These are phyloP conservation scores for Ogataea paraovalis DNA, from an alignment of 805 yeast species.

Conservation along the genomic window DNA sequence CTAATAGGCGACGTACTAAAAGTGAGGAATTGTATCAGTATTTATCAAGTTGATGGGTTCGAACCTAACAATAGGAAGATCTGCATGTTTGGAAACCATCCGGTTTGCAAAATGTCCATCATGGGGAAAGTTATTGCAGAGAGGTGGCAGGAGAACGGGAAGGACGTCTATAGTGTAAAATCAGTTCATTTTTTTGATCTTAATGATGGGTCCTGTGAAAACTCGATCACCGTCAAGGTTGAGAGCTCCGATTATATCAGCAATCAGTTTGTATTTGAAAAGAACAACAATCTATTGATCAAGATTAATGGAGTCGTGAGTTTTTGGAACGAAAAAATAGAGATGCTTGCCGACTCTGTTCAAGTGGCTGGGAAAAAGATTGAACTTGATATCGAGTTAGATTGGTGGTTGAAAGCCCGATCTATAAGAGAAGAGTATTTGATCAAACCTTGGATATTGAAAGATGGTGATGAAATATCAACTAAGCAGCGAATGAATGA, in stretches of 20 bases:
- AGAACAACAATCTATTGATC: constrained; percentile 25
- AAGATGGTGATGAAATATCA: constrained; percentile 11
- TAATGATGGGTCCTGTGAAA: constrained; percentile 30
- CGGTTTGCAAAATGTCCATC: constrained; percentile 33
- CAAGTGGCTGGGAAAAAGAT: constrained; percentile 19
- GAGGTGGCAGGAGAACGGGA: constrained; percentile 18
- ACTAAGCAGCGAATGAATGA: not conserved
- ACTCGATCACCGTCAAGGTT: constrained; percentile 12
- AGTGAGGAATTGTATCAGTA: constrained; percentile 14
- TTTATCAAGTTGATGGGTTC: constrained; percentile 28
- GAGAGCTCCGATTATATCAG: constrained; percentile 14
- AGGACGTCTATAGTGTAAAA: not conserved
- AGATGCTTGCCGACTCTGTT: constrained; percentile 30
- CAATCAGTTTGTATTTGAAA: constrained; percentile 18
- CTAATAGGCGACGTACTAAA: constrained; percentile 28
- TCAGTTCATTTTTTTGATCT: constrained; percentile 22
- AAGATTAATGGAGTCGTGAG: constrained; percentile 25
- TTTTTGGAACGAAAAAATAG: constrained; percentile 20
- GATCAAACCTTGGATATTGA: constrained; percentile 33
- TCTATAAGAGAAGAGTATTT: constrained; percentile 20
- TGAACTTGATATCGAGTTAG: constrained; percentile 29
- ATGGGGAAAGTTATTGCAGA: constrained; percentile 36
- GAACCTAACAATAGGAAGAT: constrained; percentile 15
- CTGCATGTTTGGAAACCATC: constrained; percentile 40
- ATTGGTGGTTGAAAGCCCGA: constrained; percentile 35